These are phyloP conservation scores for Acer saccharum DNA, from an alignment of 345 rosid species.

Conservation along the genomic window DNA sequence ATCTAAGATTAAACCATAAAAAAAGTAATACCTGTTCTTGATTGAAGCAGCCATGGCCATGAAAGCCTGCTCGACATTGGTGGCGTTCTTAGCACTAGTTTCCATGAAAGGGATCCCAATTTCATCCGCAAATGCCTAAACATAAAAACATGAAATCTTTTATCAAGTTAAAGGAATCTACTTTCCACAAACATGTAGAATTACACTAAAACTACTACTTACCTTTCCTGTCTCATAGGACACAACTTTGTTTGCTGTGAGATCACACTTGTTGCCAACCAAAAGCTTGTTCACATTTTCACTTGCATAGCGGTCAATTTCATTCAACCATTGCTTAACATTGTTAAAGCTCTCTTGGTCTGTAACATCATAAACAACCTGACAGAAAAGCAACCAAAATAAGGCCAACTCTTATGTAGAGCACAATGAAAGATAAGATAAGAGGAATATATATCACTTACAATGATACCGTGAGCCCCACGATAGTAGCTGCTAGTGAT, in stretches of 20 bases:
- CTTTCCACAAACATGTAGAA: not conserved
- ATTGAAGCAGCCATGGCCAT: conserved; percentile 81
- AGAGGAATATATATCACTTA: conserved; percentile 24
- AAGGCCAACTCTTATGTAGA: not conserved
- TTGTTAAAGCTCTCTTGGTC: conserved; percentile 83
- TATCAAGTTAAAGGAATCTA: not conserved
- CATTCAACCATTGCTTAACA: conserved; percentile 79
- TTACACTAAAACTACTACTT: not conserved
- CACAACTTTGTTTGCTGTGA: conserved; percentile 66
- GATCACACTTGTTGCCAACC: conserved; percentile 77
- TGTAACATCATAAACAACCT: conserved; percentile 78
- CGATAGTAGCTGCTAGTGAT: conserved; percentile 86
- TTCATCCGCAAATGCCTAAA: conserved; percentile 75
- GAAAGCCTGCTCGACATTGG: conserved; percentile 75
- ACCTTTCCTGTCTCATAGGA: conserved; percentile 73
- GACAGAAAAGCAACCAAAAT: conserved; percentile 15
- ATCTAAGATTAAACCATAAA: no score
- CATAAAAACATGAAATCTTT: not conserved
- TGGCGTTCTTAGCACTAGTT: conserved; percentile 72
- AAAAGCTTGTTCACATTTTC: conserved; percentile 79
- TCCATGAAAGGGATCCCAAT: conserved; percentile 80
- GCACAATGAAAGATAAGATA: not conserved
- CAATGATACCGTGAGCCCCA: conserved; percentile 82
- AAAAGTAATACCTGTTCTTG: conserved; percentile 52
- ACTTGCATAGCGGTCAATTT: conserved; percentile 75